These are phyloP conservation scores for Athelia psychrophila DNA, from an alignment of 1,284 basidiomycete species.

Conservation along the genomic window DNA sequence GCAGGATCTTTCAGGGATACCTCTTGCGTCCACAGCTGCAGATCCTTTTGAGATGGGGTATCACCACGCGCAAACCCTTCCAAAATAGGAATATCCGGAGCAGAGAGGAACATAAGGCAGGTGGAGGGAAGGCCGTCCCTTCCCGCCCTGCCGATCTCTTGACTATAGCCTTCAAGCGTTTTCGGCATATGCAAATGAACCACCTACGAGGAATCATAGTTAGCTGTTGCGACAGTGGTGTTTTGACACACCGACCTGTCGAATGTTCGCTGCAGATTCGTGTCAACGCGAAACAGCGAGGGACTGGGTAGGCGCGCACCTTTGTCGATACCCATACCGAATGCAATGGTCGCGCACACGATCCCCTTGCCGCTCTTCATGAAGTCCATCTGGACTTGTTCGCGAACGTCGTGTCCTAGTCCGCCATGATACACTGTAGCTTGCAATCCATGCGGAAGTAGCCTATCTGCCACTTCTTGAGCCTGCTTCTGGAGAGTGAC, in stretches of 20 bases:
- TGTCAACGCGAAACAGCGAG: slow-evolving; percentile 4
- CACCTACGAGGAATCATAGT: slow-evolving; percentile 46
- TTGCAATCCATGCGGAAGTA: slow-evolving; percentile 44
- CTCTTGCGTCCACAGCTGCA: slow-evolving; percentile 41
- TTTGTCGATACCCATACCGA: slow-evolving; percentile 77
- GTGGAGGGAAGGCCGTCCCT: slow-evolving; percentile 62
- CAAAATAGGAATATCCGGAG: slow-evolving; percentile 37
- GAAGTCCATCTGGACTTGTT: slow-evolving; percentile 58
- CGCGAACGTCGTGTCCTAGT: slow-evolving; percentile 52
- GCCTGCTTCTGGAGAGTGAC: slow-evolving; percentile 64
- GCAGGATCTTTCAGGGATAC: slow-evolving; percentile 33
- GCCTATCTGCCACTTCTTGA: slow-evolving; percentile 54
- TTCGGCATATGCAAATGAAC: slow-evolving; percentile 69
- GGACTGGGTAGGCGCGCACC: slow-evolving; percentile 22
- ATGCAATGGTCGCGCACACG: slow-evolving; percentile 68
- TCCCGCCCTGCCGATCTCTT: slow-evolving; percentile 78
- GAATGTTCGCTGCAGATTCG: slow-evolving; percentile 22
- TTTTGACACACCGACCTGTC: slow-evolving; percentile 20
- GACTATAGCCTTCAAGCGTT: slow-evolving; percentile 65
- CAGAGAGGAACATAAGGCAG: slow-evolving; percentile 53
- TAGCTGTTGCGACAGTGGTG: too few species aligned
- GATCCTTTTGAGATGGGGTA: slow-evolving; percentile 36
- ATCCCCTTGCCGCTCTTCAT: slow-evolving; percentile 61
- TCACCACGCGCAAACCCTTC: slow-evolving; percentile 47
- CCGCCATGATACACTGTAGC: slow-evolving; percentile 73